A percentile compares a stretch with the other conserved stretches of the same genome.
These are phyloP conservation scores for Eutypa lata DNA, from an alignment of 2,329 filamentous ascomycete genomes.

Conservation along the genomic window DNA sequence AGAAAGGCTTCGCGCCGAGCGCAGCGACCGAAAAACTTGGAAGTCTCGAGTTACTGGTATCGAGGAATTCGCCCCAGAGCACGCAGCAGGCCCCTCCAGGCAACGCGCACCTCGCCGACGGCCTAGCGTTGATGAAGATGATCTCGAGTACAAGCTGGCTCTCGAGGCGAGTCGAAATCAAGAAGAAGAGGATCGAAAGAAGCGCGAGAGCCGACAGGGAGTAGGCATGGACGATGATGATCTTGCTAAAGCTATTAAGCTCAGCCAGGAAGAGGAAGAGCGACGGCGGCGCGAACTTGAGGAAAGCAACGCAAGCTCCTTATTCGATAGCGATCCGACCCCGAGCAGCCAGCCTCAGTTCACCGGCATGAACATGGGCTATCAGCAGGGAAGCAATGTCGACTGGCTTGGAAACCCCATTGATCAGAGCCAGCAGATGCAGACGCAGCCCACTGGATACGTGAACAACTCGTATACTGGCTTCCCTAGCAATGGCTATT, in stretches of 20 bases:
- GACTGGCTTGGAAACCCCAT: constrained; percentile 98
- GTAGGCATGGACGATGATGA: constrained; percentile 70
- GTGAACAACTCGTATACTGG: constrained; percentile 52
- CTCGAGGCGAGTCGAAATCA: constrained; percentile 94
- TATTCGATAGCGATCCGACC: constrained; percentile 79
- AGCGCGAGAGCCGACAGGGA: constrained; percentile 61
- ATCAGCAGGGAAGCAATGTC: constrained; percentile 93
- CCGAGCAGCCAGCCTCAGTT: constrained; percentile 63
- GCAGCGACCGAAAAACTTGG: constrained; percentile 89
- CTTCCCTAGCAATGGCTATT: constrained; percentile 63
- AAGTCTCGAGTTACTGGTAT: constrained; percentile 94
- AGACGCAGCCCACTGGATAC: constrained; percentile 78
- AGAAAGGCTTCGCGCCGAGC: constrained; percentile 84
- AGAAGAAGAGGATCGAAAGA: constrained; percentile 82
- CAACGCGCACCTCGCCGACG: constrained; percentile 48
- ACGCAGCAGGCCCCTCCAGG: constrained; percentile 34
- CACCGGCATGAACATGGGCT: constrained; percentile 93
- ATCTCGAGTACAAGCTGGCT: constrained; percentile 84
- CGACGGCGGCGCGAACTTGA: constrained; percentile 82
- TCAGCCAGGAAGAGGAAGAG: constrained; percentile 94
- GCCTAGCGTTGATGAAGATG: constrained; percentile 69
- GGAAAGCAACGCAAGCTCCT: constrained; percentile 74
- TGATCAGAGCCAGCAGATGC: constrained; percentile 68
- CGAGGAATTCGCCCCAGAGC: constrained; percentile 67
- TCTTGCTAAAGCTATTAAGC: constrained; percentile 87